These are phyloP conservation scores for Lentinula raphanica DNA, from an alignment of 768 basidiomycete genomes.

Conservation along the genomic window DNA sequence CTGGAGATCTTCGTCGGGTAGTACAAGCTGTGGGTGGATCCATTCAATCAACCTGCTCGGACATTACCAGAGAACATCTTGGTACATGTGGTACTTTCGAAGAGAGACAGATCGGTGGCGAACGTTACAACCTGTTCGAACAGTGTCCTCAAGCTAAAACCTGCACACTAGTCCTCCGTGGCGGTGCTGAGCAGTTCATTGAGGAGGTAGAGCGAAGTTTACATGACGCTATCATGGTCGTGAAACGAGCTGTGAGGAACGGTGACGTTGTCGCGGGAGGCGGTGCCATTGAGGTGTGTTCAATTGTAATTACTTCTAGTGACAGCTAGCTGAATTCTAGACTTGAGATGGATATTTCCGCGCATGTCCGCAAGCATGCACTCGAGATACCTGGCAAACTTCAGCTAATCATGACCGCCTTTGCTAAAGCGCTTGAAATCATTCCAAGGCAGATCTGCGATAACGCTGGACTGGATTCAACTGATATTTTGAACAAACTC, in stretches of 20 bases:
- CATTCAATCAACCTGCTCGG: conserved; percentile 92
- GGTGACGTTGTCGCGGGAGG: conserved; percentile 97
- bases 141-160: conserved; percentile 92
- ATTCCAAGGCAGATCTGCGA: conserved; percentile 98
- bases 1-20: conserved; percentile 86
- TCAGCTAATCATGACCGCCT: conserved; percentile 90
- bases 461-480: conserved; percentile 96
- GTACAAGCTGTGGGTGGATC: conserved; percentile 95
- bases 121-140: conserved; percentile 93
- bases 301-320: background rate
- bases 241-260: conserved; percentile 93
- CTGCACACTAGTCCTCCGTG: conserved; percentile 89
- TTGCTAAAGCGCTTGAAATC: conserved; percentile 94
- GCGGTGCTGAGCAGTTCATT: conserved; percentile 98
- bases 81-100: conserved; percentile 92
- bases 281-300: conserved; percentile 86
- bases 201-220: conserved; percentile 96
- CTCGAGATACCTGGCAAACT: conserved; percentile 92
- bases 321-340: background rate
- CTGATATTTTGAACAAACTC: conserved; percentile 94
- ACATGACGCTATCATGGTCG: conserved; percentile 99
- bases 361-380: conserved; percentile 87
- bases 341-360: conserved; percentile 89
- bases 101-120: conserved; percentile 94
- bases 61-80: conserved; percentile 84